A percentile compares a stretch with the other conserved stretches of the same genome.
phyloP scores from a whole-genome alignment of 1,284 basidiomycete species.

The Cryptococcus wingfieldii region DNA sequence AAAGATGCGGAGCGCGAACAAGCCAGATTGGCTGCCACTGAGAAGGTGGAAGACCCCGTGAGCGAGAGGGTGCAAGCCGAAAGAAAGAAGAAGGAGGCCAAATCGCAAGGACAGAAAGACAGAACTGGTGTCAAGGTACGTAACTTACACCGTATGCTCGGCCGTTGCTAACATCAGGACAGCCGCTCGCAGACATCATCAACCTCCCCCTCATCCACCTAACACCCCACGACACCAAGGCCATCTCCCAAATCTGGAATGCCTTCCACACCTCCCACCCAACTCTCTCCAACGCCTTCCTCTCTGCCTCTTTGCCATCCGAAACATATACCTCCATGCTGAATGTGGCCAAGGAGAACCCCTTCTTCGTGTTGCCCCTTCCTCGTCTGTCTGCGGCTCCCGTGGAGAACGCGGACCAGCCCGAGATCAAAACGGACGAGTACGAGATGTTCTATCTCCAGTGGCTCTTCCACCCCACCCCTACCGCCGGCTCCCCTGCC shows the following conservation, averaged over 20 bases:
- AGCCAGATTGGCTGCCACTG: constrained; percentile 7
- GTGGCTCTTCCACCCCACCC: constrained; percentile 72
- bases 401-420: constrained; percentile 23
- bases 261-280: constrained; percentile 74
- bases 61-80: constrained; percentile 2
- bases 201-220: constrained; percentile 68
- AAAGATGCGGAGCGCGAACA: constrained; percentile 8
- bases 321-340: constrained; percentile 70
- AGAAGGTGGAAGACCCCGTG: constrained; percentile 1
- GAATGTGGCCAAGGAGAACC: constrained; percentile 59
- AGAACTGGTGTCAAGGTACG: constrained; percentile 47
- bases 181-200: constrained; percentile 77
- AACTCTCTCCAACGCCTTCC: constrained; percentile 71
- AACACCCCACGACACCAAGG: constrained; percentile 64
- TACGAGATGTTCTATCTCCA: constrained; percentile 86
- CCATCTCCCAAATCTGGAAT: constrained; percentile 79
- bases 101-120: constrained; percentile 36
- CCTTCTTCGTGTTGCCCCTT: constrained; percentile 73
- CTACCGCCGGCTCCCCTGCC: constrained; percentile 51
- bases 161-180: not conserved
- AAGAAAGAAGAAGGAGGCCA: constrained; percentile 13
- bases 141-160: not conserved
- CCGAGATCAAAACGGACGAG: constrained; percentile 51
- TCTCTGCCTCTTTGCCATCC: constrained; percentile 73
- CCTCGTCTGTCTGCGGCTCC: constrained; percentile 47